Evolutionary conservation across 768 basidiomycete species (phyloP).

Genomic region (Mycena crocata): DNA sequence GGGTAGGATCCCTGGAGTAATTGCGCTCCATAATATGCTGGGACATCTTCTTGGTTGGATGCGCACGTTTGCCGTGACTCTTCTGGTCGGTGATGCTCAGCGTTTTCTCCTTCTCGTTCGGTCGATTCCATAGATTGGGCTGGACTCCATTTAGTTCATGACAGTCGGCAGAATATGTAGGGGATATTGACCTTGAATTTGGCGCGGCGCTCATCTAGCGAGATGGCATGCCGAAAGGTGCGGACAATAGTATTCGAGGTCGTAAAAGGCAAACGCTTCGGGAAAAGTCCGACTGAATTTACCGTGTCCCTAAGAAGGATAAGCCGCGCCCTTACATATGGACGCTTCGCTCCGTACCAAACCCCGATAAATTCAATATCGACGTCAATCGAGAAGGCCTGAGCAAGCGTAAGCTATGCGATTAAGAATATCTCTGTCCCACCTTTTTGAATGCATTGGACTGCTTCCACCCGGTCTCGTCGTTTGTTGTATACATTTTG

Average conservation of each 20-base stretch:
- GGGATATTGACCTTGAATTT: constrained; percentile 60
- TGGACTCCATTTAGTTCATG: constrained; percentile 57
- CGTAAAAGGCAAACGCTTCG: constrained; percentile 58
- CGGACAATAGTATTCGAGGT: constrained; percentile 56
- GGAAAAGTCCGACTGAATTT: constrained; percentile 61
- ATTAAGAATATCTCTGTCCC: background rate
- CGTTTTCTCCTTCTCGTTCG: constrained; percentile 43
- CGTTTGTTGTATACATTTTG: constrained; percentile 26
- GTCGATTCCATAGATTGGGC: constrained; percentile 52
- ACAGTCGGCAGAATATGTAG: constrained; percentile 64
- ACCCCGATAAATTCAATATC: constrained; percentile 63
- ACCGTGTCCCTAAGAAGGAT: constrained; percentile 61
- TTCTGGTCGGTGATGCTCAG: constrained; percentile 36
- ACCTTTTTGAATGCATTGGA: constrained; percentile 53
- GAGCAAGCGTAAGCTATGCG: background rate
- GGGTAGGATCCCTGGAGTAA: constrained; percentile 32
- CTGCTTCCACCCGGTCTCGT: constrained; percentile 58
- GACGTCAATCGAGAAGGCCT: constrained; percentile 56
- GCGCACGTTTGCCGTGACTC: background rate
- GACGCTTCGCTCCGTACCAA: constrained; percentile 47
- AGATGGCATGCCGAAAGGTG: constrained; percentile 64
- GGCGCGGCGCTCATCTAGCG: constrained; percentile 64
- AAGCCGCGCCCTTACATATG: constrained; percentile 35
- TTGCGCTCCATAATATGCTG: constrained; percentile 40
- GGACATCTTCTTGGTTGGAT: constrained; percentile 15